phyloP scores from a whole-genome alignment of 2,329 filamentous ascomycete species.

The Hypoxylon sp. region DNA sequence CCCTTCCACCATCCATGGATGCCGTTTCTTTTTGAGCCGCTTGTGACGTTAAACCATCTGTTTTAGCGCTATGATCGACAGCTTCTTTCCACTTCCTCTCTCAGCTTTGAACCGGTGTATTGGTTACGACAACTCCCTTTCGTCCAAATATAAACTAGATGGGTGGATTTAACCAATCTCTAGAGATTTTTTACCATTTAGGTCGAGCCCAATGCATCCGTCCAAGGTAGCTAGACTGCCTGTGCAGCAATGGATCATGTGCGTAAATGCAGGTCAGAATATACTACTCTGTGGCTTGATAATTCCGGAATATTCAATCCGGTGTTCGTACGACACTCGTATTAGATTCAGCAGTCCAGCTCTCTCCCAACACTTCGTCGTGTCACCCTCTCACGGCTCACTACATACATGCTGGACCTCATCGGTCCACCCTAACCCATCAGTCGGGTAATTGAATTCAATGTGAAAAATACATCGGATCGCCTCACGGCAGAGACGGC shows the following conservation, averaged over 20 bases:
- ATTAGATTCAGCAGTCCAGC: slow-evolving; percentile 21
- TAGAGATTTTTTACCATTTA: not conserved
- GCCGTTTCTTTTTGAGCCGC: slow-evolving; percentile 35
- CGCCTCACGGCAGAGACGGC: slow-evolving; percentile 7
- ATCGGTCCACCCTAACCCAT: slow-evolving; percentile 33
- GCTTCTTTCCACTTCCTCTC: slow-evolving; percentile 11
- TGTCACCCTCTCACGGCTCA: slow-evolving; percentile 18
- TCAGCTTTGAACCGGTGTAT: not conserved
- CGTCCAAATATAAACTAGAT: slow-evolving; percentile 9
- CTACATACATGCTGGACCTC: not conserved
- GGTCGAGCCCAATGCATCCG: not conserved
- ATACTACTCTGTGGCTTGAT: slow-evolving; percentile 31
- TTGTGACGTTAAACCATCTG: slow-evolving; percentile 33
- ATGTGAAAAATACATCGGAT: slow-evolving; percentile 18
- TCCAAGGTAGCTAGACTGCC: slow-evolving; percentile 4
- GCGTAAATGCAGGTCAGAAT: slow-evolving; percentile 11
- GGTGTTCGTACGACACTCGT: slow-evolving; percentile 38
- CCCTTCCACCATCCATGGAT: slow-evolving; percentile 16
- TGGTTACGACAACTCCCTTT: slow-evolving; percentile 3
- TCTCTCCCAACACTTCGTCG: slow-evolving; percentile 10
- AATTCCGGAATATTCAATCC: slow-evolving; percentile 16
- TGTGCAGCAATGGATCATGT: slow-evolving; percentile 23
- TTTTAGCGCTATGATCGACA: slow-evolving; percentile 32
- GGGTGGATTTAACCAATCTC: slow-evolving; percentile 5
- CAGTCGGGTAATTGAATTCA: slow-evolving; percentile 31